phyloP scores from a whole-genome alignment of 1,139 yeast species.

The Debaryomyces subglobosus region DNA sequence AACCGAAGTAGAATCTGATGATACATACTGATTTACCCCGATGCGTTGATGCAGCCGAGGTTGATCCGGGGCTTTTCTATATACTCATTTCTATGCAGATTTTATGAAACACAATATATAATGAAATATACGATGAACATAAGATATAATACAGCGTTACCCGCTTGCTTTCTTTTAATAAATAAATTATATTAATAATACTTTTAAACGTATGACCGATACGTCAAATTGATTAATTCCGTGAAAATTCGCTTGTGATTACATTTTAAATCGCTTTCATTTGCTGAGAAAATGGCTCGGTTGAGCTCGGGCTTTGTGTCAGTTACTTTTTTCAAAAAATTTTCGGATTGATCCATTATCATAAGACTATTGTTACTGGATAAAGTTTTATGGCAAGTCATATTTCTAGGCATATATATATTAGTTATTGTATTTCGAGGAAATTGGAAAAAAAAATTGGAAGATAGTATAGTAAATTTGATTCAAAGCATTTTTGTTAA shows the following conservation, averaged over 20 bases:
- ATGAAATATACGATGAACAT: not conserved
- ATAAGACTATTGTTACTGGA: slow-evolving; percentile 1
- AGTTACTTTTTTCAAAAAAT: slow-evolving; percentile 5
- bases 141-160: not conserved
- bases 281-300: slow-evolving; percentile 1
- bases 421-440: not conserved
- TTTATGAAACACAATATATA: not conserved
- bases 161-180: not conserved
- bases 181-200: too few relatives aligned
- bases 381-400: not conserved
- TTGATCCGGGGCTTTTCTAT: not conserved
- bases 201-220: not conserved
- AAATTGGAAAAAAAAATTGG: not conserved
- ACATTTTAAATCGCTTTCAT: not conserved
- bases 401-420: not conserved
- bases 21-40: slow-evolving; percentile 13
- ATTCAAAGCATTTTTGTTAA: not conserved
- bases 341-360: slow-evolving; percentile 3
- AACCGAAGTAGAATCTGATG: slow-evolving; percentile 18
- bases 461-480: not conserved
- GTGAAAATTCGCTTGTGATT: not conserved
- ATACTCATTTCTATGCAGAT: not conserved
- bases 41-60: not conserved
- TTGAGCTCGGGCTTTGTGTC: slow-evolving; percentile 5
- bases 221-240: not conserved